Conservation (phyloP, 176 grass and related monocot genomes). For the Eremochloa ophiuroides region DNA sequence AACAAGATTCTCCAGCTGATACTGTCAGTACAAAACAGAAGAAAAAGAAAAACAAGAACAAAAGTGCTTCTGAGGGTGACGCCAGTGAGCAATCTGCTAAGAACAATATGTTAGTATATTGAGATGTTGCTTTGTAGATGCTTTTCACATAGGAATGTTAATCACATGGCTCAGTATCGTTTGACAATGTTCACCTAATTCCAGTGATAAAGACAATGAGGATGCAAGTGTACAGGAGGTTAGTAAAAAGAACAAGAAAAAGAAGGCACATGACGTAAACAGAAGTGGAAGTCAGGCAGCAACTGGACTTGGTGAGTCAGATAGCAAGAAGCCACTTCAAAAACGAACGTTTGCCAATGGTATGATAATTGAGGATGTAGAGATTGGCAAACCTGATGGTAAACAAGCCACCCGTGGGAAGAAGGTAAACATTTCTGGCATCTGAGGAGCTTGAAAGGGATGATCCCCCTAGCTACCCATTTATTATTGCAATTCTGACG, state of each 20-base stretch:
- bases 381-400: conserved; percentile 74
- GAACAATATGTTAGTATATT: conserved; percentile 32
- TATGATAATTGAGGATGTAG: conserved; percentile 65
- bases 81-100: conserved; percentile 22
- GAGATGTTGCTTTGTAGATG: background rate
- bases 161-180: background rate
- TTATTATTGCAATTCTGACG: background rate
- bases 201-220: conserved; percentile 10
- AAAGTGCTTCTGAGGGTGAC: conserved; percentile 30
- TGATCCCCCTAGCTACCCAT: background rate
- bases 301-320: conserved; percentile 21
- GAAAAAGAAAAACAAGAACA: conserved; percentile 53
- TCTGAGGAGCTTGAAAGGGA: background rate
- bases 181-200: conserved; percentile 4
- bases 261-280: conserved; percentile 47
- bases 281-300: conserved; percentile 25
- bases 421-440: conserved; percentile 47
- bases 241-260: conserved; percentile 48
- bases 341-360: conserved; percentile 75
- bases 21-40: conserved; percentile 33
- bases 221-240: conserved; percentile 12
- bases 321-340: conserved; percentile 41
- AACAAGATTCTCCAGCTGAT: conserved; percentile 12
- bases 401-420: conserved; percentile 63
- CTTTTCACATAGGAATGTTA: background rate